These are phyloP conservation scores for Bombardia bombarda DNA, from an alignment of 495 filamentous ascomycete species.

Conservation along the genomic window DNA sequence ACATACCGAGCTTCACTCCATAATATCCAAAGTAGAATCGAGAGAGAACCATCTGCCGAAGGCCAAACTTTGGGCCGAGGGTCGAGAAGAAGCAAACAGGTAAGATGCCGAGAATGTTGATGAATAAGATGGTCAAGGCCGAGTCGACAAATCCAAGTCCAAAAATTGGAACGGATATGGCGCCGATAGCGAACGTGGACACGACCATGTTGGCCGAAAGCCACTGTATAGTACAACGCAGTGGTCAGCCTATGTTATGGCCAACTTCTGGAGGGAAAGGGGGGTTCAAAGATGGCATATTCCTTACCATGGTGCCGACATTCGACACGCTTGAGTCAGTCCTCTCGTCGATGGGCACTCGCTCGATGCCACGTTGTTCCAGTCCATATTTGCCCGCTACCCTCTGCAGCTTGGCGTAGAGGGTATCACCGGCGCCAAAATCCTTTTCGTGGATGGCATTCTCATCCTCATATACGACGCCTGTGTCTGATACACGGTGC, in stretches of 20 bases:
- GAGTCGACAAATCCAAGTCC: constrained; percentile 66
- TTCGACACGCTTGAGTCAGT: constrained; percentile 58
- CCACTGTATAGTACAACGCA: constrained; percentile 49
- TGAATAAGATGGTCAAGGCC: constrained; percentile 63
- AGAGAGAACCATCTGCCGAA: constrained; percentile 82
- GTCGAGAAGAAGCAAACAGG: constrained; percentile 76
- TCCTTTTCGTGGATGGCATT: constrained; percentile 54
- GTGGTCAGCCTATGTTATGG: constrained; percentile 1
- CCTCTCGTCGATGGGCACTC: constrained; percentile 67
- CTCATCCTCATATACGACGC: constrained; percentile 18
- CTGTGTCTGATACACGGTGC: not conserved
- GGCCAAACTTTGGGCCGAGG: constrained; percentile 68
- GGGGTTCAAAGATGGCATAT: constrained; percentile 4
- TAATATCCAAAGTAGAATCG: constrained; percentile 75
- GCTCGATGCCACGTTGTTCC: constrained; percentile 74
- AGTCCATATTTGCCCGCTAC: constrained; percentile 62
- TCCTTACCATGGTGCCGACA: constrained; percentile 65
- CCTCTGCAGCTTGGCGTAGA: constrained; percentile 61
- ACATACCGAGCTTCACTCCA: constrained; percentile 36
- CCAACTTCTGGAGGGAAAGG: not conserved
- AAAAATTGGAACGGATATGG: constrained; percentile 60
- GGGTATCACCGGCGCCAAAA: constrained; percentile 52
- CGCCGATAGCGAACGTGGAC: constrained; percentile 73
- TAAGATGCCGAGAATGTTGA: constrained; percentile 67
- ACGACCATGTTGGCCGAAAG: constrained; percentile 79